These are phyloP conservation scores for Trypethelium eluteriae DNA, from an alignment of 495 filamentous ascomycete species.

Conservation along the genomic window DNA sequence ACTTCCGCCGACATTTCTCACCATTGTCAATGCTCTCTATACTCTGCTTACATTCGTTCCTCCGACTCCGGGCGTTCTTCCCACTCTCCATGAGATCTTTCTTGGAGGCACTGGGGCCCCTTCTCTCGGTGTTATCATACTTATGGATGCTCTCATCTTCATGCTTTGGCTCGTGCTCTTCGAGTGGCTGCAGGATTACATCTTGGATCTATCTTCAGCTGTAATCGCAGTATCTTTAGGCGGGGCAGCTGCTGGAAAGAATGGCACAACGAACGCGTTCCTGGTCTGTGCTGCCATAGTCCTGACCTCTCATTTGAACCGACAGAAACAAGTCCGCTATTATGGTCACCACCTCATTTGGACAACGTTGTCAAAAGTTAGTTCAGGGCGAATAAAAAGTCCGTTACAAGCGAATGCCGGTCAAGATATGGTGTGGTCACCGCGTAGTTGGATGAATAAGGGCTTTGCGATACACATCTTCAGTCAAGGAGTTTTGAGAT, in stretches of 20 bases:
- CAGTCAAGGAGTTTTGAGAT: constrained; percentile 62
- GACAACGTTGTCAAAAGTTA: not conserved
- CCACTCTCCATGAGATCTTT: constrained; percentile 43
- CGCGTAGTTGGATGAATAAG: constrained; percentile 20
- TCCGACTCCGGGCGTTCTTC: constrained; percentile 44
- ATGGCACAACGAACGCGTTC: constrained; percentile 55
- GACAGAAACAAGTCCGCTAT: constrained; percentile 4
- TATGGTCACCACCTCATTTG: constrained; percentile 6
- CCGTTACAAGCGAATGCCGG: not conserved
- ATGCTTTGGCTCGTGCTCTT: constrained; percentile 84
- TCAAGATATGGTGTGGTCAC: not conserved
- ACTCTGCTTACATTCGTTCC: constrained; percentile 89
- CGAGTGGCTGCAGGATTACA: constrained; percentile 78
- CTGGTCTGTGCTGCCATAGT: constrained; percentile 77
- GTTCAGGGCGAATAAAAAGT: not conserved
- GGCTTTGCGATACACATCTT: constrained; percentile 80
- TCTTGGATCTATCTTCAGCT: constrained; percentile 89
- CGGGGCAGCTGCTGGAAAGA: constrained; percentile 67
- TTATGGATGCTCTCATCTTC: constrained; percentile 74
- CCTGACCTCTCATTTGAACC: constrained; percentile 18
- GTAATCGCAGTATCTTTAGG: constrained; percentile 91
- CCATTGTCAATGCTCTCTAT: constrained; percentile 87
- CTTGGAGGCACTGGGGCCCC: constrained; percentile 62
- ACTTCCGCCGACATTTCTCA: constrained; percentile 84
- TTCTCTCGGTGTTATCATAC: constrained; percentile 70